Evolutionary conservation across 345 rosid species (phyloP).

Genomic region (Lepidium africanum): DNA sequence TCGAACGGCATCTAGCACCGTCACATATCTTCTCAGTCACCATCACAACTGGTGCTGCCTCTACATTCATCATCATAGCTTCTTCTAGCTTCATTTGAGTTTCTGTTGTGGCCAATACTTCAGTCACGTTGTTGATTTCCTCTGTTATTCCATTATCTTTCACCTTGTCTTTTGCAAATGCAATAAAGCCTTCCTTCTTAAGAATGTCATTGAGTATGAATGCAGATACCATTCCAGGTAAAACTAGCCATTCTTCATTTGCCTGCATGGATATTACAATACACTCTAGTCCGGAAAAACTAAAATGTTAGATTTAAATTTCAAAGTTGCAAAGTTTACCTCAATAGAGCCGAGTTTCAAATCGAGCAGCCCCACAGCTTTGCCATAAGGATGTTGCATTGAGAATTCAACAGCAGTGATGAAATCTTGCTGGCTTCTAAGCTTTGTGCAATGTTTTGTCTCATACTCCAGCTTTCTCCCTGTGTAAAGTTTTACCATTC

Average conservation of each 20-base stretch:
- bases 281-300: not conserved
- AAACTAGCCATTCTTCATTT: conserved; percentile 55
- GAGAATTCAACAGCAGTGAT: conserved; percentile 82
- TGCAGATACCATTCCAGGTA: conserved; percentile 49
- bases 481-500: conserved; percentile 46
- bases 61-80: conserved; percentile 20
- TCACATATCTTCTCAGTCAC: conserved; percentile 18
- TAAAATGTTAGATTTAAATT: not conserved
- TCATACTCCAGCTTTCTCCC: conserved; percentile 83
- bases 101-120: not conserved
- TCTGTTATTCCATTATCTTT: conserved; percentile 12
- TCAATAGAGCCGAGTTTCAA: conserved; percentile 43
- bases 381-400: conserved; percentile 67
- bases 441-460: conserved; percentile 39
- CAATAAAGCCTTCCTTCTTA: conserved; percentile 38
- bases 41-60: not conserved
- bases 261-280: conserved; percentile 40
- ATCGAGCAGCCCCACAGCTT: conserved; percentile 76
- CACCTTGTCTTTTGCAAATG: conserved; percentile 23
- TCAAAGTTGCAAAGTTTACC: conserved; percentile 35
- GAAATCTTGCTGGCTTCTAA: conserved; percentile 47
- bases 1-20: conserved; percentile 25
- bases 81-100: conserved; percentile 21
- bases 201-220: conserved; percentile 51
- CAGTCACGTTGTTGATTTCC: conserved; percentile 11